These are phyloP conservation scores for Wickerhamiella shivajii DNA, from an alignment of 805 yeast genomes.

Conservation along the genomic window DNA sequence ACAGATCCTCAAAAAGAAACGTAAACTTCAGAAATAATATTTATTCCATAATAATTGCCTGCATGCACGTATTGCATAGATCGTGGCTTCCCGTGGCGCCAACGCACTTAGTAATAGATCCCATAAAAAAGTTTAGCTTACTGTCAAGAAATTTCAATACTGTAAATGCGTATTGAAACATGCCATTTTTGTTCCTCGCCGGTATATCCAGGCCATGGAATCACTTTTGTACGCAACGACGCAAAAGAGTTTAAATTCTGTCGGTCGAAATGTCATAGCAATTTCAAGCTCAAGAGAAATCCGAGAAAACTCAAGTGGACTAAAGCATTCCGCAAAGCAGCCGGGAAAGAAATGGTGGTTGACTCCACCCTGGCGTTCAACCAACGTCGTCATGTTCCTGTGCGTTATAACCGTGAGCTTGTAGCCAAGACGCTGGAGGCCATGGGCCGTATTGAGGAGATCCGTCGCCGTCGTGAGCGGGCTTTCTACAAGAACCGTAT, in stretches of 20 bases:
- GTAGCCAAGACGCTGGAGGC: constrained; percentile 90
- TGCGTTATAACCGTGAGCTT: constrained; percentile 90
- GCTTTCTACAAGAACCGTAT: constrained; percentile 99
- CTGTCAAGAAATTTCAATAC: no score
- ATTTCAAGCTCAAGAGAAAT: constrained; percentile 94
- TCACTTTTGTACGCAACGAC: constrained; percentile 95
- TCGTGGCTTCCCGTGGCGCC: no score
- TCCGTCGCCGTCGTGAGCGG: constrained; percentile 89
- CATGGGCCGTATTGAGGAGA: constrained; percentile 91
- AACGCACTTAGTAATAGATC: no score
- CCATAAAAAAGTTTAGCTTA: no score
- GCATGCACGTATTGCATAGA: no score
- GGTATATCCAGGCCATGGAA: constrained; percentile 87
- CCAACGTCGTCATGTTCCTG: constrained; percentile 95
- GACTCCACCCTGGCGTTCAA: constrained; percentile 94
- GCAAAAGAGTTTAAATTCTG: constrained; percentile 96
- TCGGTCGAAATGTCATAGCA: constrained; percentile 94
- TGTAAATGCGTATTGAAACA: constrained; percentile 32
- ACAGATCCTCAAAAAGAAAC: constrained; percentile 35
- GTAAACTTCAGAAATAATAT: constrained; percentile 5
- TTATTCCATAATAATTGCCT: background rate
- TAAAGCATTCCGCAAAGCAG: constrained; percentile 96
- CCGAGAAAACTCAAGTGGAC: constrained; percentile 98
- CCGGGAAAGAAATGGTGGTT: constrained; percentile 96
- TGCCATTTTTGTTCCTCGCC: constrained; percentile 98